Conservation (phyloP, 1,284 basidiomycete genomes). For the Pisolithus thermaeus region DNA sequence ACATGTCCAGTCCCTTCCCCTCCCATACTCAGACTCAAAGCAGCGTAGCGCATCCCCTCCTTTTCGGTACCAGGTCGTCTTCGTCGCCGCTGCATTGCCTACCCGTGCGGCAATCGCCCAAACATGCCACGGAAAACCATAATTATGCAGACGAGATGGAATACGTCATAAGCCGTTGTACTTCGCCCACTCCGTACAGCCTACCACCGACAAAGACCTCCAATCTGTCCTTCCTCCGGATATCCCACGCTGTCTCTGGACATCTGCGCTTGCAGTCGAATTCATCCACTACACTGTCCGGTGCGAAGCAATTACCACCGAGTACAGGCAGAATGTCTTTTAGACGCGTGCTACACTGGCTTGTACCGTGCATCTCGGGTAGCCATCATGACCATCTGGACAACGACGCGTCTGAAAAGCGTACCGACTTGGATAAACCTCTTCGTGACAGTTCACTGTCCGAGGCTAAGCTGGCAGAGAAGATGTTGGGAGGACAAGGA, state of each 20-base stretch:
- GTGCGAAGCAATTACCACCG: background rate
- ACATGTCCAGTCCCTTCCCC: background rate
- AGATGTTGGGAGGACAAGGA: background rate
- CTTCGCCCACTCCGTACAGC: slow-evolving; percentile 1
- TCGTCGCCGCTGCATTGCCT: background rate
- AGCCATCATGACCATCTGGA: background rate
- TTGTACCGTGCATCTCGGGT: slow-evolving; percentile 1
- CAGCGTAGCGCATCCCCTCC: background rate
- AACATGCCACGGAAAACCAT: background rate
- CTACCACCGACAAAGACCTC: background rate
- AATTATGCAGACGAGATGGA: background rate
- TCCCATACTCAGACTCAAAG: background rate
- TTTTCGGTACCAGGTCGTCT: background rate
- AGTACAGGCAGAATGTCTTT: background rate
- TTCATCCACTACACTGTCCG: background rate
- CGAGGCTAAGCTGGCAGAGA: background rate
- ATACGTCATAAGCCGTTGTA: background rate
- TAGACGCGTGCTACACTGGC: background rate
- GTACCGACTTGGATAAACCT: background rate
- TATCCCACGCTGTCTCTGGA: background rate
- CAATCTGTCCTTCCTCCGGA: background rate
- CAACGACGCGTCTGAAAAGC: background rate
- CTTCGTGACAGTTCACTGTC: background rate
- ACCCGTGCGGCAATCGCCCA: background rate
- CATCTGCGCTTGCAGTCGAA: background rate